phyloP scores from a whole-genome alignment of 306 rosid genomes.

The Quercus berberidifolia region DNA sequence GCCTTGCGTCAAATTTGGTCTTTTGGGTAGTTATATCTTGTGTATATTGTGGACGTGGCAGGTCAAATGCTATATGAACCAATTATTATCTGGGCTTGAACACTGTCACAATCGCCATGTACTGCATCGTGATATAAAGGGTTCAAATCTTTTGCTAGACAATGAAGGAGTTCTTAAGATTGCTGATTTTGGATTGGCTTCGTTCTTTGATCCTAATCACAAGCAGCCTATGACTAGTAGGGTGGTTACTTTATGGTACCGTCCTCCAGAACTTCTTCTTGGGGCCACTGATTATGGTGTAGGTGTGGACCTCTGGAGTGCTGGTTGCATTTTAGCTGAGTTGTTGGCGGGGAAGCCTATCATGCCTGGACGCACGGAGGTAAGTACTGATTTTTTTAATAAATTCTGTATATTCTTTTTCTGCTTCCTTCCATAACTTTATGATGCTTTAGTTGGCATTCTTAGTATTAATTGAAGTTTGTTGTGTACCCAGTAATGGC shows the following conservation, averaged over 20 bases:
- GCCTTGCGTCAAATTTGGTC: neutral
- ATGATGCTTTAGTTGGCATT: constrained; percentile 15
- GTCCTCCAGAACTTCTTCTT: constrained; percentile 89
- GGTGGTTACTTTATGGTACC: constrained; percentile 90
- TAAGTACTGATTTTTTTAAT: constrained; percentile 26
- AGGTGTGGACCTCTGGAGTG: constrained; percentile 93
- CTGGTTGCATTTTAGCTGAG: constrained; percentile 93
- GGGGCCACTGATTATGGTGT: constrained; percentile 89
- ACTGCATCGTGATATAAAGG: constrained; percentile 88
- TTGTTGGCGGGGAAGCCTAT: constrained; percentile 86
- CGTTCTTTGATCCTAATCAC: constrained; percentile 76
- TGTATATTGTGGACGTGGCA: constrained; percentile 30
- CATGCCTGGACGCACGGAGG: constrained; percentile 96
- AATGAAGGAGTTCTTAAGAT: constrained; percentile 77
- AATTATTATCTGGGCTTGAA: constrained; percentile 81
- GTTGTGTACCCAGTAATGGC: constrained; percentile 14
- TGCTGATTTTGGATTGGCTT: constrained; percentile 95
- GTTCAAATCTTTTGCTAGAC: constrained; percentile 85
- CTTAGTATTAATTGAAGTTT: constrained; percentile 10
- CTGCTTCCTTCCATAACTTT: constrained; percentile 2
- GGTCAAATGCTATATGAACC: constrained; percentile 90
- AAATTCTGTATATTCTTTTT: constrained; percentile 9
- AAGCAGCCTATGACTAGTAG: constrained; percentile 93
- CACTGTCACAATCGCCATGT: constrained; percentile 77
- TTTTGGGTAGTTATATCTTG: constrained; percentile 7